Evolutionary conservation across 768 basidiomycete species (phyloP), one percentile per base, ranked within the genome.

Genomic region (Chalciporus pseudorubinellus): DNA sequence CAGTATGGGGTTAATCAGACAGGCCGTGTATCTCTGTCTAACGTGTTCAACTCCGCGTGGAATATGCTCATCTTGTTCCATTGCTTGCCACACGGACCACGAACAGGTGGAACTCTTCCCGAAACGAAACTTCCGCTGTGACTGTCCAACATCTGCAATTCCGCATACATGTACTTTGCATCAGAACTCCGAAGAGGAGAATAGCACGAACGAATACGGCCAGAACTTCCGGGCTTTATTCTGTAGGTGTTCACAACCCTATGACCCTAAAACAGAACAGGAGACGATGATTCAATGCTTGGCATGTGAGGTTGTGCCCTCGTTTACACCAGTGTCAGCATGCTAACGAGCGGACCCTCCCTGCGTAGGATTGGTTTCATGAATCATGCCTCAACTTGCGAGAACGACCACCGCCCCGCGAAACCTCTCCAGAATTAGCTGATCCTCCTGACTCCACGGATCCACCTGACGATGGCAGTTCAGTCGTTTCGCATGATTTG

Each of bases 251-350:
- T 77, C 80, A 39, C 70, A 79, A 55, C 67, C 78, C 38, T 93
- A 93, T 60, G 84, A 92, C 62, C 78, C 87, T 26, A 77, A 78
- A 58, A 81, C 72, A 18, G 91, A 93, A 70, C 68, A 67, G 52
- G 91, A 93, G 70, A 87, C 89, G 3, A 93, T 93, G 91, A 85
- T 92, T 26, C 91, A 93, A 71, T 93, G 91, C 65, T 70, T 92
- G 46, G 73, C 82, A 16, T 93, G 91, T 68, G 91, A 93, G 78
- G 90, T 92, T 57, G 50, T 52, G 24, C 43, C 21, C 21, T 4
- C 22, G 2, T 28, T 29, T 16, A 10, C 18, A 14, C 4, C 21
- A 7, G 21, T 16, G 18, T 19, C 24, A 5, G 4, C 22, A 39
- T 16, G 9, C 40, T 66, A 45, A 63, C 44, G 6, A 6, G 22